These are phyloP conservation scores for Umbelopsis sp. DNA, from an alignment of 371 early-diverging fungal genomes.

Conservation along the genomic window DNA sequence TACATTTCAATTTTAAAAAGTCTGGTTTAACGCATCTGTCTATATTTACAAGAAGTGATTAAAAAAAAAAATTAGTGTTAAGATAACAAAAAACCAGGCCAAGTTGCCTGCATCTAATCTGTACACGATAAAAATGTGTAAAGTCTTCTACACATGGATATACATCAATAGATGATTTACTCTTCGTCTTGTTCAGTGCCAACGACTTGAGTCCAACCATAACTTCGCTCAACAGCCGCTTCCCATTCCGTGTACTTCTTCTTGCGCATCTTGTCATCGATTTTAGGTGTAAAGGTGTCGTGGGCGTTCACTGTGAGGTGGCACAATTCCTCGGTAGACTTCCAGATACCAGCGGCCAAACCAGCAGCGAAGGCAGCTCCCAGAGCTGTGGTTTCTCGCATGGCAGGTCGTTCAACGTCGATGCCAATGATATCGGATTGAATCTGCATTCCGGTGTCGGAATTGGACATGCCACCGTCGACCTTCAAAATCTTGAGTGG, in stretches of 20 bases:
- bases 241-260: conserved; percentile 71
- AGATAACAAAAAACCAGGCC: no score
- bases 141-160: not conserved
- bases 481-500: conserved; percentile 72
- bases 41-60: no score
- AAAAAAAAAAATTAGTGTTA: no score
- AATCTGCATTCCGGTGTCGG: conserved; percentile 84
- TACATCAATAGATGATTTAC: not conserved
- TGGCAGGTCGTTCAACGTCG: conserved; percentile 77
- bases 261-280: conserved; percentile 55
- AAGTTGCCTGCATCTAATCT: not conserved
- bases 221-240: conserved; percentile 76
- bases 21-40: no score
- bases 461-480: conserved; percentile 89
- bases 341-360: conserved; percentile 75
- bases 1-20: no score
- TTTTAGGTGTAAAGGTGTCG: conserved; percentile 39
- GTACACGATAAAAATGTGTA: no score
- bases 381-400: conserved; percentile 89
- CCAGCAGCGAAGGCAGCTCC: conserved; percentile 94
- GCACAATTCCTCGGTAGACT: conserved; percentile 29
- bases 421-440: conserved; percentile 85
- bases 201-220: conserved; percentile 59
- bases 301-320: conserved; percentile 29
- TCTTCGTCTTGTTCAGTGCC: not conserved